A percentile compares a stretch with the other conserved stretches of the same genome.
Evolutionary conservation across 148 eudicot genomes (phyloP).

Genomic region (Tetragonia tetragonoides): DNA sequence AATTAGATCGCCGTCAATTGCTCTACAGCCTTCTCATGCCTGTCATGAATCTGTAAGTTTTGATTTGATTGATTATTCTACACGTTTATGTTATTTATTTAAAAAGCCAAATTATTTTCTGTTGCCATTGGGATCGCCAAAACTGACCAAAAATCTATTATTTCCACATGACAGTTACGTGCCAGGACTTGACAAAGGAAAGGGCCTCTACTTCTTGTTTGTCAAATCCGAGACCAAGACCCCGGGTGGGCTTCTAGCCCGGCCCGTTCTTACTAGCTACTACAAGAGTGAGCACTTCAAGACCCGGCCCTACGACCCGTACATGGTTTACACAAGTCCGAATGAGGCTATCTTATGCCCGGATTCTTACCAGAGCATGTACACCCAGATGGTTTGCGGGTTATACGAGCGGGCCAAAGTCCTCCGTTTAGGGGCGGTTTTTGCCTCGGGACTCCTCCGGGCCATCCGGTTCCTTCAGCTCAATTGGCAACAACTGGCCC

Average conservation of each 20-base stretch:
- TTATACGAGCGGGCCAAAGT: constrained; percentile 59
- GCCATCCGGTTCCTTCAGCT: constrained; percentile 94
- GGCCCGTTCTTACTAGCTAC: constrained; percentile 83
- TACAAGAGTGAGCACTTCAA: constrained; percentile 87
- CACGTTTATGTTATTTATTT: not conserved
- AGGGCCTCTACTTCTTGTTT: constrained; percentile 78
- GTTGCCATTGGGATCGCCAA: constrained; percentile 29
- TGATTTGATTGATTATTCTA: not conserved
- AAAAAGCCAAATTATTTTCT: constrained; percentile 28
- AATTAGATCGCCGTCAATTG: constrained; percentile 72
- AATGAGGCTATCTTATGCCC: constrained; percentile 78
- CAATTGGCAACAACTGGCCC: constrained; percentile 51
- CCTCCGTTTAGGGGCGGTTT: constrained; percentile 78
- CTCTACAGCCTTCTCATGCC: constrained; percentile 89
- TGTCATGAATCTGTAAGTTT: constrained; percentile 85
- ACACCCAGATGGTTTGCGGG: constrained; percentile 85
- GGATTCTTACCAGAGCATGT: constrained; percentile 88
- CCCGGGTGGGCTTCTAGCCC: constrained; percentile 80
- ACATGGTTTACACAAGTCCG: constrained; percentile 69
- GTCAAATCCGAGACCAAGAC: constrained; percentile 78
- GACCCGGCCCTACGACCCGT: constrained; percentile 82
- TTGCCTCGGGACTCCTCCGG: constrained; percentile 82
- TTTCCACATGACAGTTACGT: constrained; percentile 55
- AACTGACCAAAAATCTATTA: constrained; percentile 1
- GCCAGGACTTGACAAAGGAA: constrained; percentile 78